Percentiles rank a stretch among this genome's conserved stretches.
Conservation (phyloP, 495 filamentous ascomycete genomes). For the Polyplosphaeria fusca region DNA sequence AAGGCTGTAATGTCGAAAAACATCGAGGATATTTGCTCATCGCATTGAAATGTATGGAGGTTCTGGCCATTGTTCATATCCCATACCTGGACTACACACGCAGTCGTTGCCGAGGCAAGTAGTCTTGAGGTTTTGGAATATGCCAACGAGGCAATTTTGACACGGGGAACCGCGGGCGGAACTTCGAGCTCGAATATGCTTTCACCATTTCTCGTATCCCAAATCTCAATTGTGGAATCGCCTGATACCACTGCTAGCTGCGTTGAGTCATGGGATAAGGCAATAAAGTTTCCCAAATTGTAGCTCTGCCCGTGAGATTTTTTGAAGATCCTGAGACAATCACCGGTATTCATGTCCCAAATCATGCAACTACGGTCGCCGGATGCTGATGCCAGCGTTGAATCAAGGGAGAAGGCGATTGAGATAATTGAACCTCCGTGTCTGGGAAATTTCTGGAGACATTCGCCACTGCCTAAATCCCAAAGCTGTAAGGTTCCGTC, state of each 20-base stretch:
- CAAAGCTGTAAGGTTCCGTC: background rate
- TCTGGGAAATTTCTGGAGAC: background rate
- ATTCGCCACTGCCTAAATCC: background rate
- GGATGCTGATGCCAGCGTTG: background rate
- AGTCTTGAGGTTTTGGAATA: background rate
- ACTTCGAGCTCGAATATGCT: background rate
- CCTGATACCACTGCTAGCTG: background rate
- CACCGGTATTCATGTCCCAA: background rate
- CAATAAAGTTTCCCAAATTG: background rate
- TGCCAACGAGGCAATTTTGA: background rate
- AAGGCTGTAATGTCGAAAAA: background rate
- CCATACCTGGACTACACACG: background rate
- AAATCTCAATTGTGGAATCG: background rate
- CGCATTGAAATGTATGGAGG: background rate
- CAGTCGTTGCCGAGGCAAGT: background rate
- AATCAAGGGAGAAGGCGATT: background rate
- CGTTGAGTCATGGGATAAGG: background rate
- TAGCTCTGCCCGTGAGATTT: background rate
- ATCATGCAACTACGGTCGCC: background rate
- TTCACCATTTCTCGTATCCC: background rate
- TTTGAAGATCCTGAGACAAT: background rate
- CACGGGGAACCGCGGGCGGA: background rate
- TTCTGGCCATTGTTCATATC: background rate
- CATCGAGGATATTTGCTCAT: background rate
- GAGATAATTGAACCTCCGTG: background rate